Base-by-base conservation (phyloP, 306 rosid species). In the Spatholobus suberectus region DNA sequence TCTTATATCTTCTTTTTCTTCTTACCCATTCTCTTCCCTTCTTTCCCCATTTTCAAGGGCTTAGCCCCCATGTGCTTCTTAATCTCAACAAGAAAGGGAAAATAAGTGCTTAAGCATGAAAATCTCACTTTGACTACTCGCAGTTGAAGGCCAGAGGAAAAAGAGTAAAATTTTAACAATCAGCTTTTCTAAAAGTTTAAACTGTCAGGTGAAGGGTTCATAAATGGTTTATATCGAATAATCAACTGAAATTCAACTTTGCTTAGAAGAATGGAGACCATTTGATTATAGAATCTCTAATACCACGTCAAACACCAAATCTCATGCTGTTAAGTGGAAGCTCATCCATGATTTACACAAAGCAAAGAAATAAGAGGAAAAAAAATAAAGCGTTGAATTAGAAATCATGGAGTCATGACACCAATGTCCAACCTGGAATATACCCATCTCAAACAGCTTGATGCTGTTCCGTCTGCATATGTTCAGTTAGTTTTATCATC, bases 81-180 rank as follows among this genome's bases (percentile, higher is more conserved):
- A 23, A 65, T 63, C 54, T 52, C 26, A 8, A 66, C 82, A 68
- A 67, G 76, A 51, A 68, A 51, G 67, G 55, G n/a, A 54, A 78
- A 78, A 67, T 14, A 37, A 52, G 44, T 15, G 40, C 43, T 61
- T 12, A 32, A 62, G 32, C 34, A 3, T n/a, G 5, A 27, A 29
- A 46, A 66, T 35, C 67, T 38, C 32, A 26, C 24, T 52, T 67
- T 79, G 76, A 23, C 68, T 26, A 67, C 24, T 35, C 57, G 29
- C 29, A 35, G 63, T 23, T 14, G 67, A 38, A 23, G 76, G 54
- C 29, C 12, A 37, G 18, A 27, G 40, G 61, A 52, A 43, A 70
- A 29, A 5, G 12, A 71, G 43, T 51, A 10, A 58, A 46, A 46
- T 51, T 65, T 46, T 6, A 27, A 29, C 29, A 24, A n/a, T 35